Evolutionary conservation across 1,284 basidiomycete species (phyloP).

Genomic region (Cystobasidium sp.): DNA sequence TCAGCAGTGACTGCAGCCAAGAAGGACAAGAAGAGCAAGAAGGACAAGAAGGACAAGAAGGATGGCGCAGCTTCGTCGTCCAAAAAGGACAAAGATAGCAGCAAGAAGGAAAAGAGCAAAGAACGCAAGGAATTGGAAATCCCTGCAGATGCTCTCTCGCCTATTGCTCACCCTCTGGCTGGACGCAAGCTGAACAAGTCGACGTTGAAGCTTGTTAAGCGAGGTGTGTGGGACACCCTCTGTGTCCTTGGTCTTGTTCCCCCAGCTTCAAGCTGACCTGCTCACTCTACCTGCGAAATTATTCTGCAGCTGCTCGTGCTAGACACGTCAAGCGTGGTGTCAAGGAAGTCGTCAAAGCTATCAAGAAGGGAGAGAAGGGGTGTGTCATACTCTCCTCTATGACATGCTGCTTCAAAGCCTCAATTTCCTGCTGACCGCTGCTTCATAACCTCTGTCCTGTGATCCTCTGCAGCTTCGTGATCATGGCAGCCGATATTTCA

Average conservation of each 20-base stretch:
- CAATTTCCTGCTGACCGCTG: slow-evolving; percentile 10
- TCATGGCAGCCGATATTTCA: slow-evolving; percentile 95
- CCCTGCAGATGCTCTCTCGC: slow-evolving; percentile 78
- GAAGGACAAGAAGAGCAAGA: slow-evolving; percentile 33
- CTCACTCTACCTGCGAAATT: neutral
- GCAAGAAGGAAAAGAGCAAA: slow-evolving; percentile 53
- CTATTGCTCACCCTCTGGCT: slow-evolving; percentile 86
- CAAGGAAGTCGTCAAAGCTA: slow-evolving; percentile 94
- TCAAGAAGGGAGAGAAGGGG: slow-evolving; percentile 95
- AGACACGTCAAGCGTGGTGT: slow-evolving; percentile 92
- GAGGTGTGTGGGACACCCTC: slow-evolving; percentile 63
- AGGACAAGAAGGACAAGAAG: slow-evolving; percentile 33
- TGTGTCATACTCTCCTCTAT: slow-evolving; percentile 57
- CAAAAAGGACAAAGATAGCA: slow-evolving; percentile 28
- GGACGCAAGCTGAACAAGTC: slow-evolving; percentile 90
- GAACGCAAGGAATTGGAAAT: slow-evolving; percentile 64
- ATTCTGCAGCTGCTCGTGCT: slow-evolving; percentile 74
- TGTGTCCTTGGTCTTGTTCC: neutral
- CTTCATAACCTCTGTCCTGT: neutral
- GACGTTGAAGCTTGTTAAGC: slow-evolving; percentile 88
- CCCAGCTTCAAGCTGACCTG: neutral
- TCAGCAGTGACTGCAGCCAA: slow-evolving; percentile 18
- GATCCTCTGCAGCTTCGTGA: slow-evolving; percentile 67
- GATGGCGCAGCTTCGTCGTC: slow-evolving; percentile 11
- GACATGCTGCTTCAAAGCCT: neutral